Evolutionary conservation across 1,139 yeast genomes (phyloP).

Genomic region (Pichia sp.): DNA sequence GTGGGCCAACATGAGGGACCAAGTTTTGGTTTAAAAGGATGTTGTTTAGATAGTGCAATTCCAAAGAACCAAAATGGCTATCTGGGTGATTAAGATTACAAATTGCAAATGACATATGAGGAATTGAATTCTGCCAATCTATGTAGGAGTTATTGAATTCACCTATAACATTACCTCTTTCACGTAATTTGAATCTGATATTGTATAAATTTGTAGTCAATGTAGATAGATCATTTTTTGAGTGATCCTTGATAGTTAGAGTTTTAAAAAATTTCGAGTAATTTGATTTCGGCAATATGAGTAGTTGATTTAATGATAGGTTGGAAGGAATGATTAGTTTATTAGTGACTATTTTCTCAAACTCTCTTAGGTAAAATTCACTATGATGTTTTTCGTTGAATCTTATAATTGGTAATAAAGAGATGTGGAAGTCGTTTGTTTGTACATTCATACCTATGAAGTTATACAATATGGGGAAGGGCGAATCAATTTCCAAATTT

Average conservation of each 20-base stretch:
- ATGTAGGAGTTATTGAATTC: conserved; percentile 16
- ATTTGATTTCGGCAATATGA: conserved; percentile 22
- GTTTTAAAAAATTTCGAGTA: conserved; percentile 14
- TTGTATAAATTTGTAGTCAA: conserved; percentile 2
- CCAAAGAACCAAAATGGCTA: conserved; percentile 6
- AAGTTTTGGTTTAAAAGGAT: no score
- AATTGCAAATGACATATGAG: conserved; percentile 24
- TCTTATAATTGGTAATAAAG: conserved; percentile 23
- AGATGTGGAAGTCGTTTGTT: conserved; percentile 19
- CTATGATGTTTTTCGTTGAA: conserved; percentile 8
- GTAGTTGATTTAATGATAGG: no score
- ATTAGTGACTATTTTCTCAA: not conserved
- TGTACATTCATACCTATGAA: conserved; percentile 4
- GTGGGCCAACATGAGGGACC: no score
- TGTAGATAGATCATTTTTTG: not conserved
- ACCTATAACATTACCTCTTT: conserved; percentile 19
- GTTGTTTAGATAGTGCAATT: conserved; percentile 7
- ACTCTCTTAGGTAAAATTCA: not conserved
- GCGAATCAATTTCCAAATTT: conserved; percentile 10
- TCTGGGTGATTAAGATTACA: not conserved
- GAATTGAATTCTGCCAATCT: conserved; percentile 7
- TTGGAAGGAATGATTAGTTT: no score
- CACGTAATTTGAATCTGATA: conserved; percentile 4
- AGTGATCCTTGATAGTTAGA: not conserved
- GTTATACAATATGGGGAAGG: conserved; percentile 11